A percentile compares a stretch with the other conserved stretches of the same genome.
Evolutionary conservation across 805 yeast genomes (phyloP).

Genomic region (Hanseniaspora lachancei): DNA sequence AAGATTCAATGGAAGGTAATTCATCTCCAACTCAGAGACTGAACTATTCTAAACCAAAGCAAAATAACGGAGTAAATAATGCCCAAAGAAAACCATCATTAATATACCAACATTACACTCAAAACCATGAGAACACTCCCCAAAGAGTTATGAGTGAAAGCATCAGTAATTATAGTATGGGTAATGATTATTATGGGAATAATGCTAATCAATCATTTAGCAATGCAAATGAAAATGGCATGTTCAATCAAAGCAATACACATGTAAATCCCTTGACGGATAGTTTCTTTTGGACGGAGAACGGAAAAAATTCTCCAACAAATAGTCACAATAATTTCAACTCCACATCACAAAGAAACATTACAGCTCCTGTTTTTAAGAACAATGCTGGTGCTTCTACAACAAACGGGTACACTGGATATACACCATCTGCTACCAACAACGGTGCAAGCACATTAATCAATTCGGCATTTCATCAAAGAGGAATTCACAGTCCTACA

Average conservation of each 20-base stretch:
- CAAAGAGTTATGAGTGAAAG: constrained; percentile 3
- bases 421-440: neutral
- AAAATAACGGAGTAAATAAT: neutral
- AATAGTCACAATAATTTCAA: neutral
- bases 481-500: constrained; percentile 3
- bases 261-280: neutral
- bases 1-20: constrained; percentile 5
- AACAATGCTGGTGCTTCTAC: neutral
- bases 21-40: constrained; percentile 5
- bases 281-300: neutral
- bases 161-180: neutral
- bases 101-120: constrained; percentile 8
- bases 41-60: constrained; percentile 1
- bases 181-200: neutral
- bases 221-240: neutral
- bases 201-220: constrained; percentile 2
- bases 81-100: constrained; percentile 9
- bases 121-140: neutral
- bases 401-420: constrained; percentile 1
- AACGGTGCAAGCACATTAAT: neutral
- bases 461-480: neutral
- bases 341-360: constrained; percentile 2
- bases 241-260: neutral
- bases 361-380: constrained; percentile 10
- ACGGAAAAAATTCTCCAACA: neutral